Conservation (phyloP, 495 filamentous ascomycete species). For the Lasiosphaeris hirsuta region DNA sequence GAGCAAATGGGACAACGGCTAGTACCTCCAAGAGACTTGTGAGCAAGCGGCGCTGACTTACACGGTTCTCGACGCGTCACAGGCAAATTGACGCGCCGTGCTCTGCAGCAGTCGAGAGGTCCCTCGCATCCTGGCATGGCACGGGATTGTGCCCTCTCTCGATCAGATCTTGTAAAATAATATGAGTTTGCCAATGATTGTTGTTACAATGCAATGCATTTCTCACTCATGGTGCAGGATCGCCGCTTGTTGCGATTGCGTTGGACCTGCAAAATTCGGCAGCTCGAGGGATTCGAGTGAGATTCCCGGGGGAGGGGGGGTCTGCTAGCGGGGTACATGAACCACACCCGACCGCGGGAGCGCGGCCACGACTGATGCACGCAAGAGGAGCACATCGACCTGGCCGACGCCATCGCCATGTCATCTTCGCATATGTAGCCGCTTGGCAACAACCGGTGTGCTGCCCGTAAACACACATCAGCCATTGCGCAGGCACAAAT, state of each 20-base stretch:
- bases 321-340: conserved; percentile 27
- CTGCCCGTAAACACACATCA: no score
- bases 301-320: conserved; percentile 2
- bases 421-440: no score
- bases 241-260: not conserved
- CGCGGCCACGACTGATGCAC: not conserved
- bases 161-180: not conserved
- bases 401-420: no score
- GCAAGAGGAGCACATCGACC: not conserved
- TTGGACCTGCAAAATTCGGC: conserved; percentile 4
- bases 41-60: conserved; percentile 6
- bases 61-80: conserved; percentile 7
- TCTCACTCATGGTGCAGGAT: not conserved
- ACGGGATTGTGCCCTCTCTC: not conserved
- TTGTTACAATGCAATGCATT: not conserved
- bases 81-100: conserved; percentile 3
- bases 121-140: not conserved
- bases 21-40: not conserved
- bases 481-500: no score
- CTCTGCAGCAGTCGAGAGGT: not conserved
- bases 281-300: conserved; percentile 9
- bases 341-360: not conserved
- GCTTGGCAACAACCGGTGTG: no score
- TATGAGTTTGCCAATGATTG: not conserved
- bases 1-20: not conserved